Base-by-base conservation (phyloP, 139 green algal genomes). In the Chlamydomonas schloesseri region DNA sequence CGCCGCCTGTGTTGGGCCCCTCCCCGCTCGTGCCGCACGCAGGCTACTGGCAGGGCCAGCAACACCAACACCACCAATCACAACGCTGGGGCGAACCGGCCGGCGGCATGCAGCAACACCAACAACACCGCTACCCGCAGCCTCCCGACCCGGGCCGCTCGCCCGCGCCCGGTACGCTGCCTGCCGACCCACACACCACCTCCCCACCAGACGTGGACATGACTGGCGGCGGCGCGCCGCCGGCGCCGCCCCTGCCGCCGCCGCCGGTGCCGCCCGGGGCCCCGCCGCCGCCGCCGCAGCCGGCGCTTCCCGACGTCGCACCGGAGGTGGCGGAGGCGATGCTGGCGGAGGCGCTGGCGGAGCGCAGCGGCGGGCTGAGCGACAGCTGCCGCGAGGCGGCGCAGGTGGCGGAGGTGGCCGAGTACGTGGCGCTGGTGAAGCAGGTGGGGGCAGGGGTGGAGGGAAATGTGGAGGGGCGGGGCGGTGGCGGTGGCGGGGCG, bases 341-440 rank as follows among this genome's bases (percentile, higher is more conserved):
- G 68, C 55, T 86, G 65, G 50, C 34, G 47, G 67, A 86, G 80
- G 68, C 67, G 29, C 80, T 86, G 50, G 67, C 50, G 68, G 67
- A 86, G 67, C 46, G 80, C 23, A 50, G 42, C 42, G 11, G 11
- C 18, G 28, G 71, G 24, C 37, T 29, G 47, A 50, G 42, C 42
- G 73, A 31, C 73, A 15, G 36, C 11, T 15, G 50, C 28, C 17
- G 17, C 8, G 73, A 24, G 46, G 71, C 28, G 4, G 42, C 69
- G 28, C 14, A 62, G 80, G 80, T 70, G 80, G 67, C 67, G 50
- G 68, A 78, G 80, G 50, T 86, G 33, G 62, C 71, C 15, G 67
- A 78, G 55, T 86, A 71, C 47, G 80, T 77, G 80, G 80, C 69
- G 68, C 68, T 77, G 4, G 34, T 86, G 15, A 77, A 77, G 53